phyloP scores from a whole-genome alignment of 805 yeast species.

The Wickerhamiella siamensis region DNA sequence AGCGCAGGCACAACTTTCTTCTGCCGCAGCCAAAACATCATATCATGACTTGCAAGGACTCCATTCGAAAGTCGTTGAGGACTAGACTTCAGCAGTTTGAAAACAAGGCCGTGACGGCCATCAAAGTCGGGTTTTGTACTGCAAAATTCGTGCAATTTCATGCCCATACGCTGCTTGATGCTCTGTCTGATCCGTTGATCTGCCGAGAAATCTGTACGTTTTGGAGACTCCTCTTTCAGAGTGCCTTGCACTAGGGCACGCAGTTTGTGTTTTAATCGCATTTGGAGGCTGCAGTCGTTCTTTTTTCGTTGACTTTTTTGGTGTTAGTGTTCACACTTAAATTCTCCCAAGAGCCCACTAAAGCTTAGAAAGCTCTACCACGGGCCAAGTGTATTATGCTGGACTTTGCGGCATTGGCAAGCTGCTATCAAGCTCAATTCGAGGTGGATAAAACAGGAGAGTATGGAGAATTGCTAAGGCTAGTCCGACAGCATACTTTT shows the following conservation, averaged over 20 bases:
- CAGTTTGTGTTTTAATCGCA: slow-evolving; percentile 9
- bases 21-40: slow-evolving; percentile 15
- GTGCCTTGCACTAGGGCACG: slow-evolving; percentile 8
- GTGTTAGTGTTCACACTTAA: background rate
- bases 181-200: slow-evolving; percentile 8
- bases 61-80: slow-evolving; percentile 13
- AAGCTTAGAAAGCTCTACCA: background rate
- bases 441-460: background rate
- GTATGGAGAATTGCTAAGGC: background rate
- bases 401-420: background rate
- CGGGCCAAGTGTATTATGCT: no score
- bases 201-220: slow-evolving; percentile 7
- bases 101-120: slow-evolving; percentile 16
- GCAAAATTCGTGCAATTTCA: slow-evolving; percentile 12
- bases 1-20: slow-evolving; percentile 15
- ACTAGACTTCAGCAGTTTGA: slow-evolving; percentile 14
- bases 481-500: background rate
- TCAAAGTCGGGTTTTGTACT: slow-evolving; percentile 11
- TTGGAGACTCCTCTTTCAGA: background rate
- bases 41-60: slow-evolving; percentile 15
- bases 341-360: background rate
- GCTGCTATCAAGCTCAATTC: background rate
- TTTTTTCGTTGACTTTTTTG: background rate
- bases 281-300: background rate
- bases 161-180: slow-evolving; percentile 8